A percentile compares a stretch with the other conserved stretches of the same genome.
Conservation (phyloP, 2,329 filamentous ascomycete genomes). For the Colletotrichum brevisporum region DNA sequence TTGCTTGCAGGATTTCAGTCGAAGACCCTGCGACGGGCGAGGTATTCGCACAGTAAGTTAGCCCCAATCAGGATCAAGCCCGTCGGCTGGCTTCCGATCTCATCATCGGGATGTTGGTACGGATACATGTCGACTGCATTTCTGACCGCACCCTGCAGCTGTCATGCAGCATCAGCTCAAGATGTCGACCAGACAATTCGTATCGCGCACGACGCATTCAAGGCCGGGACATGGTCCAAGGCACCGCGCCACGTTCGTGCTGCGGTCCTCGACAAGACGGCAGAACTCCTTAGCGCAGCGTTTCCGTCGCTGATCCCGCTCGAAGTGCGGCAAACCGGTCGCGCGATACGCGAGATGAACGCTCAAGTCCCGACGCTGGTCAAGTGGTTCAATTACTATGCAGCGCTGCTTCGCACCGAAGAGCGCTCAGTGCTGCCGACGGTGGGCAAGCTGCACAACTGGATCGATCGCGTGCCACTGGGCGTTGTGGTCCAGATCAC, state of each 20-base stretch:
- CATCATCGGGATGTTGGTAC: not conserved
- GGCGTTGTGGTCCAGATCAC: conserved; percentile 72
- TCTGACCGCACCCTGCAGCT: conserved; percentile 49
- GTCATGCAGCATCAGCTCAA: conserved; percentile 60
- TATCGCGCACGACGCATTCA: conserved; percentile 61
- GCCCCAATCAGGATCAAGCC: not conserved
- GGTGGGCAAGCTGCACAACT: conserved; percentile 71
- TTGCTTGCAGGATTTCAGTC: conserved; percentile 59
- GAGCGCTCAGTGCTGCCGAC: conserved; percentile 77
- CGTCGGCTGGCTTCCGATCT: not conserved
- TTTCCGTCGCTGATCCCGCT: conserved; percentile 71
- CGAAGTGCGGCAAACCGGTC: conserved; percentile 78
- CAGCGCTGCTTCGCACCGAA: conserved; percentile 75
- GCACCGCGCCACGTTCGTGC: conserved; percentile 71
- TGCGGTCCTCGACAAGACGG: conserved; percentile 73
- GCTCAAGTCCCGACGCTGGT: conserved; percentile 77
- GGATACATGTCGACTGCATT: not conserved
- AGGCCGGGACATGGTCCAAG: conserved; percentile 69
- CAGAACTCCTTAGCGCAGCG: conserved; percentile 64
- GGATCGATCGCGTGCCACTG: conserved; percentile 66
- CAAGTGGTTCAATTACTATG: conserved; percentile 81
- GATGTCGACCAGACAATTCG: conserved; percentile 60
- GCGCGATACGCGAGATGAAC: conserved; percentile 77
- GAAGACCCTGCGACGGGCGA: conserved; percentile 68
- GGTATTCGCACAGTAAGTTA: conserved; percentile 63